Base-by-base conservation (phyloP, 345 rosid species). In the Syzygium oleosum region DNA sequence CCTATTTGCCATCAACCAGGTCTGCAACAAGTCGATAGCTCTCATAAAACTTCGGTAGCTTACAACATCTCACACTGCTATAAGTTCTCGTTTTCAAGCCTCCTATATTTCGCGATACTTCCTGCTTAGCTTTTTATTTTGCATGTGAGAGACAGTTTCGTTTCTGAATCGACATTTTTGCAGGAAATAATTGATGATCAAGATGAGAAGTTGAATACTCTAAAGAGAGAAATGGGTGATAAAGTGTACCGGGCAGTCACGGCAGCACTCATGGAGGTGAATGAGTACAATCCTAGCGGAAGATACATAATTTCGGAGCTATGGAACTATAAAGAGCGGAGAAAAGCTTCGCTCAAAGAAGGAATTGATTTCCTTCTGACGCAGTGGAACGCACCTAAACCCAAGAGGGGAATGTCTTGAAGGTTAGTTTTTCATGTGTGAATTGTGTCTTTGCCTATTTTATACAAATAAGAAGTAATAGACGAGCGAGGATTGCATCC, bases 251-350 rank as follows among this genome's bases (percentile, higher is more conserved):
- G 90, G 77, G 93, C 96, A 16, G 99, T 97, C 61, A 85, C 91
- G 31, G 88, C 92, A 55, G 93, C 99, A 73, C 90, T 96, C 89
- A 91, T 68, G 89, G 96, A 97, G 90, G 93, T 96, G 88, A 95
- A 96, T 63, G 99, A 97, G 85, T 94, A 94, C 92, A 97, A 97
- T 86, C 98, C 99, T 2, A 97, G 99, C 88, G 99, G 99, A 87
- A 94, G 97, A 88, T 97, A 95, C 85, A 90, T 96, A 77, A 93
- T 88, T 89, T 93, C 96, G 4, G 98, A 98, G 91, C 79, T 96
- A 87, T 98, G 99, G 98, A 95, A 94, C 91, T 94, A 94, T 85
- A 87, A 58, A 84, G 96, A 94, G 87, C 93, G 93, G 80, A 95
- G 91, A 87, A 95, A 89, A 90, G 98, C 98, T 15, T 79, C 94